Evolutionary conservation across 1,284 basidiomycete genomes (phyloP), one percentile per base, ranked within the genome.

Genomic region (Ceratobasidium sp.): DNA sequence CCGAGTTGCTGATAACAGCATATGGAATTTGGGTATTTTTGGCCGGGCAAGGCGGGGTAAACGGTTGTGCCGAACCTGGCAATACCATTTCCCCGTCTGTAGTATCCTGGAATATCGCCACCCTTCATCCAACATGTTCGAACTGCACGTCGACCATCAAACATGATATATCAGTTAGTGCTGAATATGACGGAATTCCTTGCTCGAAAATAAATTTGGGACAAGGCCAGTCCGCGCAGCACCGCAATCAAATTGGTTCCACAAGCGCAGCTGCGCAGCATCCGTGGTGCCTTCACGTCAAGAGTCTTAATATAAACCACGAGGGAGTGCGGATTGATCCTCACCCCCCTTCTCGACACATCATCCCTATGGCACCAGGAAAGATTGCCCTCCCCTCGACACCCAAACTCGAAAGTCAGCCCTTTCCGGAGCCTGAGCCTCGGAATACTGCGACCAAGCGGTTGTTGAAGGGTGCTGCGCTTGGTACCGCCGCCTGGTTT

Each of bases 201-300:
- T 40, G 8, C 38, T 8, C 7, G 17, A 40, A 40, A 40, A 40
- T 7, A 40, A 40, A 40, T 17, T 17, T 17, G 38, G 38, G 8
- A 40, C 38, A 40, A 40, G 17, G 17, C 35, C 13, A 40, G n/a
- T n/a, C n/a, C 58, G 58, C 58, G 58, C 58, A 62, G 58, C 43
- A 62, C 43, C 57, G 4, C 17, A 17, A 49, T 62, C 58, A 62
- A 62, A 62, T 62, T 22, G 20, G 50, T 22, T 31, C 58, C 43
- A 5, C 58, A 49, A 8, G 42, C 56, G 58, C 58, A 49, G 58
- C 43, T 62, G 43, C 58, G 58, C 58, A 62, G 58, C 58, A 62
- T 5, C 45, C 6, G n/a, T n/a, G 8, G 50, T 55, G 31, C 53
- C 12, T 25, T 38, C 40, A 22, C 50, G 53, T 8, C 40, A 6